Evolutionary conservation across 2,329 filamentous ascomycete genomes (phyloP).

Genomic region (Cercospora citrullina): DNA sequence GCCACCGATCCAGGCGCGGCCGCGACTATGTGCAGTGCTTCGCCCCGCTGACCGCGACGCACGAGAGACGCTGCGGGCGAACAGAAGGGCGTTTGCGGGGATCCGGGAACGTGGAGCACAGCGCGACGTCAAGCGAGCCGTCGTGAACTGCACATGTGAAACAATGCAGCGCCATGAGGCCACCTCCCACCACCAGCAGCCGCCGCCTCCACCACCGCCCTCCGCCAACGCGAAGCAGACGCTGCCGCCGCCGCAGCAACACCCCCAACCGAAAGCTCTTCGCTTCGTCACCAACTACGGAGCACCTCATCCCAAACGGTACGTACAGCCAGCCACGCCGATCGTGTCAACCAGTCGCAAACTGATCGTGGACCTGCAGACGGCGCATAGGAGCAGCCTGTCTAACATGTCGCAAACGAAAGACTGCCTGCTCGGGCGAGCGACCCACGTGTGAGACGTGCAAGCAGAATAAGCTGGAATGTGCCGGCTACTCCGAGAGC

Average conservation of each 20-base stretch:
- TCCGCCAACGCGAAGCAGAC: neutral
- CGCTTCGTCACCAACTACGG: conserved; percentile 82
- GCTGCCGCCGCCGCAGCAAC: conserved; percentile 10
- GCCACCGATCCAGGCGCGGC: neutral
- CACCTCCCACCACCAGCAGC: conserved; percentile 9
- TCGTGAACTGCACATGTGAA: conserved; percentile 17
- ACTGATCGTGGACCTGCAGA: conserved; percentile 38
- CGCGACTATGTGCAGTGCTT: neutral
- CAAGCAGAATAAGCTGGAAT: conserved; percentile 50
- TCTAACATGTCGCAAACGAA: conserved; percentile 51
- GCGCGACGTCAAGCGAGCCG: conserved; percentile 8
- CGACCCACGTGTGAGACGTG: conserved; percentile 50
- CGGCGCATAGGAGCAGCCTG: conserved; percentile 74
- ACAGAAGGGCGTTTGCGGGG: conserved; percentile 14
- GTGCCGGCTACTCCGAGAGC: conserved; percentile 49
- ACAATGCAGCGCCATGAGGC: conserved; percentile 23
- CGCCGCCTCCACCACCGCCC: conserved; percentile 8
- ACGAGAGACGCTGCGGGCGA: conserved; percentile 1
- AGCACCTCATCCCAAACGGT: conserved; percentile 71
- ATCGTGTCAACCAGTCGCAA: neutral
- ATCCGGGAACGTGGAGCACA: conserved; percentile 6
- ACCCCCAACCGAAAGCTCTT: conserved; percentile 30
- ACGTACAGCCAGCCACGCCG: neutral
- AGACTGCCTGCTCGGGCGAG: conserved; percentile 52
- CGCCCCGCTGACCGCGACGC: neutral